phyloP scores from a whole-genome alignment of 2,329 filamentous ascomycete genomes.

The Beauveria scarabaeidicola region DNA sequence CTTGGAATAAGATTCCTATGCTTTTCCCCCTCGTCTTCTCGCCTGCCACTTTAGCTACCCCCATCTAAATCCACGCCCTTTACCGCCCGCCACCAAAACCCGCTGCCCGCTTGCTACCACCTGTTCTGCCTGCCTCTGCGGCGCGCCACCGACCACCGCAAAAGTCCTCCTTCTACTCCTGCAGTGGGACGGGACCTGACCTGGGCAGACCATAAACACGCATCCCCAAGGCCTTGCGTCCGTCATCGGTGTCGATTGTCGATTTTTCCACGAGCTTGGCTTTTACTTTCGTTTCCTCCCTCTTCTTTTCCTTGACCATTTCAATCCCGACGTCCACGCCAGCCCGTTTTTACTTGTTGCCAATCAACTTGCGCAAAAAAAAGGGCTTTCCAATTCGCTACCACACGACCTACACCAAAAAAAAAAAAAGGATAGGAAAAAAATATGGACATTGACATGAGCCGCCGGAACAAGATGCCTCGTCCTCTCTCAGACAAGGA shows the following conservation, averaged over 20 bases:
- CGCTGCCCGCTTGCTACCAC: neutral
- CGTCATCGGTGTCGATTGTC: neutral
- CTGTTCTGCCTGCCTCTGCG: neutral
- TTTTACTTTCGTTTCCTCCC: slow-evolving; percentile 7
- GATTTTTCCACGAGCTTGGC: neutral
- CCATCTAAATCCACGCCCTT: neutral
- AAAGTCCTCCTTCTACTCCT: slow-evolving; percentile 6
- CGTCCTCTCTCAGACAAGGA: slow-evolving; percentile 73
- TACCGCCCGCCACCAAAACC: slow-evolving; percentile 4
- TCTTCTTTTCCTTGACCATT: neutral
- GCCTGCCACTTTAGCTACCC: neutral
- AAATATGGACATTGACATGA: slow-evolving; percentile 59
- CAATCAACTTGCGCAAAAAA: neutral
- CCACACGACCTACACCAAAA: neutral
- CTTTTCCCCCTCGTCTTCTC: neutral
- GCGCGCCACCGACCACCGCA: neutral
- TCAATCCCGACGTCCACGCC: neutral
- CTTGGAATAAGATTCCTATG: neutral
- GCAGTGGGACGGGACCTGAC: neutral
- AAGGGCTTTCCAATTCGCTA: neutral
- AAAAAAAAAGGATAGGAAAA: neutral
- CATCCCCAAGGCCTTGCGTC: neutral
- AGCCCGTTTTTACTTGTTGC: neutral
- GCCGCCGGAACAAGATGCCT: slow-evolving; percentile 78
- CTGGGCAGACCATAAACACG: slow-evolving; percentile 4